Evolutionary conservation across 371 early-diverging fungal species (phyloP).

Genomic region (Umbelopsis sp.): DNA sequence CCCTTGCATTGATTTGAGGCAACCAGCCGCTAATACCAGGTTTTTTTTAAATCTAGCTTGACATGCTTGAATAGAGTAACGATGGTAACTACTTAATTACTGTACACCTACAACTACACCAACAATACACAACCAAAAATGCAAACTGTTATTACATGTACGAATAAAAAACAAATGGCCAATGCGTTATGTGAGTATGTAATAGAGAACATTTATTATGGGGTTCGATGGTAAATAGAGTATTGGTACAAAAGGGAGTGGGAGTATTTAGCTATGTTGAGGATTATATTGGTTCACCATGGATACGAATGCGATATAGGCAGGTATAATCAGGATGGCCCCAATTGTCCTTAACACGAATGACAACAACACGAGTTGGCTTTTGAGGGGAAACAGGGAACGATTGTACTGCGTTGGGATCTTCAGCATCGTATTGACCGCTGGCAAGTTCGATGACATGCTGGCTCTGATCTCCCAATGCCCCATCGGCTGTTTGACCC

Average conservation of each 20-base stretch:
- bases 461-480: not conserved
- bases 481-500: not conserved
- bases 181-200: not conserved
- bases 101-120: not conserved
- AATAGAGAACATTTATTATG: not conserved
- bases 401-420: conserved; percentile 36
- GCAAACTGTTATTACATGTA: not conserved
- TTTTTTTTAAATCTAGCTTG: not conserved
- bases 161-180: too few relatives aligned
- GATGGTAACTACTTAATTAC: not conserved
- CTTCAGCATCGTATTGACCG: conserved; percentile 28
- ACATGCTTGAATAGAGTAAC: not conserved
- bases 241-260: not conserved
- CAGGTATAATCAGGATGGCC: conserved; percentile 78
- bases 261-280: not conserved
- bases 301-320: conserved; percentile 79
- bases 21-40: not conserved
- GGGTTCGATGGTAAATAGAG: not conserved
- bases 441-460: not conserved
- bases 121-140: not conserved
- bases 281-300: conserved; percentile 47
- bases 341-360: conserved; percentile 73
- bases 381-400: conserved; percentile 35
- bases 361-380: conserved; percentile 32
- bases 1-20: not conserved